phyloP scores from a whole-genome alignment of 2,329 filamentous ascomycete species.

The Rutstroemia sp. region DNA sequence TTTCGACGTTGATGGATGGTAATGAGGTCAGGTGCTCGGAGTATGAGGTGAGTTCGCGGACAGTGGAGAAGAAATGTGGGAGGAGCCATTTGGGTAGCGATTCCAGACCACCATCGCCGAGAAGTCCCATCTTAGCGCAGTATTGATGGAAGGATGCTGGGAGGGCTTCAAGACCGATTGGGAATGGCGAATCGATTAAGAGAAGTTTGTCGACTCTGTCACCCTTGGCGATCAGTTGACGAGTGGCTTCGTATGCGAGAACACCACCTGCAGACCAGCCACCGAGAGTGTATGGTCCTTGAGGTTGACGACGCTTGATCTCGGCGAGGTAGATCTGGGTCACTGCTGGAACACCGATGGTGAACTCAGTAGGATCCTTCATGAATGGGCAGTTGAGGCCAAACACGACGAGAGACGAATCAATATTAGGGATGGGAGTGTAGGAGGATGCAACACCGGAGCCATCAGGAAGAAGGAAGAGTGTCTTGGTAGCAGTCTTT shows the following conservation, averaged over 20 bases:
- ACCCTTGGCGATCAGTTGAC: conserved; percentile 48
- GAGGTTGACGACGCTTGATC: conserved; percentile 62
- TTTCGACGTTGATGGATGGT: conserved; percentile 43
- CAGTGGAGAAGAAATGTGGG: conserved; percentile 56
- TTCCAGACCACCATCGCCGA: conserved; percentile 44
- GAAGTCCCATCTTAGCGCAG: conserved; percentile 63
- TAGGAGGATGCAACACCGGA: conserved; percentile 33
- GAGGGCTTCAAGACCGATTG: conserved; percentile 58
- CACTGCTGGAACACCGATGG: conserved; percentile 57
- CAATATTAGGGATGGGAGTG: conserved; percentile 29
- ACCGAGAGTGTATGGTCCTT: conserved; percentile 58
- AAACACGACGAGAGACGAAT: conserved; percentile 39
- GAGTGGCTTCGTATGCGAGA: conserved; percentile 59
- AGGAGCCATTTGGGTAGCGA: conserved; percentile 58
- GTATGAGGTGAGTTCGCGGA: conserved; percentile 48
- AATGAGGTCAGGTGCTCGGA: conserved; percentile 60
- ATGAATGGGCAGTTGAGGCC: conserved; percentile 64
- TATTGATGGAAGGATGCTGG: conserved; percentile 46
- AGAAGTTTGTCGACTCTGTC: conserved; percentile 52
- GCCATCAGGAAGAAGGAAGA: conserved; percentile 42
- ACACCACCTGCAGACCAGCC: conserved; percentile 73
- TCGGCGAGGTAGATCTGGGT: conserved; percentile 58
- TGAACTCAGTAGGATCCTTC: conserved; percentile 58
- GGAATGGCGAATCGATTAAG: conserved; percentile 59
- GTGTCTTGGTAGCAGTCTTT: conserved; percentile 36